These are phyloP conservation scores for Aspergillus ibericus DNA, from an alignment of 2,329 filamentous ascomycete genomes.

Conservation along the genomic window DNA sequence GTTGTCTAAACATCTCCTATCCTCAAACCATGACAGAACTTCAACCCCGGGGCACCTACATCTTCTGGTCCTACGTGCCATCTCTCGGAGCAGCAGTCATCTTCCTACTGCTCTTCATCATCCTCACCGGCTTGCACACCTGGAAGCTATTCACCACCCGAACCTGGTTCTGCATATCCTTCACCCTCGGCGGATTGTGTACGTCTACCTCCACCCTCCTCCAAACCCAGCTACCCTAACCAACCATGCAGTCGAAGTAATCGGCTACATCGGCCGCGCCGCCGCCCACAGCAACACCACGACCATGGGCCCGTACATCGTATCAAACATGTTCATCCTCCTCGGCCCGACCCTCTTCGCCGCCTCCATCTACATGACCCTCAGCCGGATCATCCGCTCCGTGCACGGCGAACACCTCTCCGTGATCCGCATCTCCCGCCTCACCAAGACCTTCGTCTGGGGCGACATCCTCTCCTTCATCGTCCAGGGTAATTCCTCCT, in stretches of 20 bases:
- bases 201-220: neutral
- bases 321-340: constrained; percentile 28
- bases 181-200: neutral
- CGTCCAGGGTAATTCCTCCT: constrained; percentile 35
- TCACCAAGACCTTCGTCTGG: constrained; percentile 51
- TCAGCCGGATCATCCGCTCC: constrained; percentile 46
- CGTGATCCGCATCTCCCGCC: constrained; percentile 44
- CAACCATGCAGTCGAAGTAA: neutral
- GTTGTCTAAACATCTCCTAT: no score
- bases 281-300: no score
- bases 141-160: neutral
- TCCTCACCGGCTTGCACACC: neutral
- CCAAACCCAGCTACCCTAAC: neutral
- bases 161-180: neutral
- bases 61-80: neutral
- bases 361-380: constrained; percentile 53
- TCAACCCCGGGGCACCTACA: no score
- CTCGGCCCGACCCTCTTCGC: constrained; percentile 52
- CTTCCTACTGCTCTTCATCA: neutral
- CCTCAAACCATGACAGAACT: no score
- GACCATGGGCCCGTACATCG: neutral
- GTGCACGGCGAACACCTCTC: constrained; percentile 43
- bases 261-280: no score
- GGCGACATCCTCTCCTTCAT: constrained; percentile 52
- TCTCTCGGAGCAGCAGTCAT: neutral